phyloP scores from a whole-genome alignment of 2,329 filamentous ascomycete species.

The Trichoderma guizhouense region DNA sequence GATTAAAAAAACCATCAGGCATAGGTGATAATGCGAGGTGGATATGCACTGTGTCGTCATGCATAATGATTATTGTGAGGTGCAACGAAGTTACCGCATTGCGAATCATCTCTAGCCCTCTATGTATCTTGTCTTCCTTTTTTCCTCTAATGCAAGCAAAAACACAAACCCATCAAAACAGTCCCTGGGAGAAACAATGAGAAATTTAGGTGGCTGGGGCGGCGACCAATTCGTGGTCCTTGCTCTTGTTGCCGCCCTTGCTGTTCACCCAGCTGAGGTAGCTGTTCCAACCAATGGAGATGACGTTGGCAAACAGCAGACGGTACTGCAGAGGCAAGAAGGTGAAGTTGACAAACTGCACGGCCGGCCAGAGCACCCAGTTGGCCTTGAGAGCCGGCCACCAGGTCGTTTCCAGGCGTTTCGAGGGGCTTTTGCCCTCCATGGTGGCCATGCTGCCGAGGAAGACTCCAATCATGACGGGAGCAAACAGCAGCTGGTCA shows the following conservation, averaged over 20 bases:
- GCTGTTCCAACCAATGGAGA: conserved; percentile 66
- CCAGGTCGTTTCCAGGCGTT: conserved; percentile 73
- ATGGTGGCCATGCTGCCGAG: conserved; percentile 79
- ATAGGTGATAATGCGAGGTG: neutral
- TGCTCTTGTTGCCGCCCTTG: conserved; percentile 27
- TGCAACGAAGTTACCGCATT: neutral
- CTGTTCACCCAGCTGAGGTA: conserved; percentile 62
- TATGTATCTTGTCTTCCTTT: conserved; percentile 11
- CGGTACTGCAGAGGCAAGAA: conserved; percentile 79
- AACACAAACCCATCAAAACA: neutral
- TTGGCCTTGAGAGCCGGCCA: conserved; percentile 72
- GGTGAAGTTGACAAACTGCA: conserved; percentile 85
- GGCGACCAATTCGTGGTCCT: conserved; percentile 18
- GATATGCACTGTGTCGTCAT: conserved; percentile 10
- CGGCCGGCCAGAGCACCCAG: conserved; percentile 82
- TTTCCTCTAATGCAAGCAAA: neutral
- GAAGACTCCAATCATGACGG: conserved; percentile 78
- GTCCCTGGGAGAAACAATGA: neutral
- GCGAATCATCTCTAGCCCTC: conserved; percentile 5
- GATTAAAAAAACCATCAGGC: neutral
- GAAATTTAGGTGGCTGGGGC: conserved; percentile 4
- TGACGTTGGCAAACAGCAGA: conserved; percentile 80
- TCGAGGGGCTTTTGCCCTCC: conserved; percentile 59
- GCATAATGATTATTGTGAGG: conserved; percentile 7
- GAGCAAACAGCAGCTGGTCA: conserved; percentile 82